Base-by-base conservation (phyloP, 305 asterid genomes). In the Ajuga reptans region DNA sequence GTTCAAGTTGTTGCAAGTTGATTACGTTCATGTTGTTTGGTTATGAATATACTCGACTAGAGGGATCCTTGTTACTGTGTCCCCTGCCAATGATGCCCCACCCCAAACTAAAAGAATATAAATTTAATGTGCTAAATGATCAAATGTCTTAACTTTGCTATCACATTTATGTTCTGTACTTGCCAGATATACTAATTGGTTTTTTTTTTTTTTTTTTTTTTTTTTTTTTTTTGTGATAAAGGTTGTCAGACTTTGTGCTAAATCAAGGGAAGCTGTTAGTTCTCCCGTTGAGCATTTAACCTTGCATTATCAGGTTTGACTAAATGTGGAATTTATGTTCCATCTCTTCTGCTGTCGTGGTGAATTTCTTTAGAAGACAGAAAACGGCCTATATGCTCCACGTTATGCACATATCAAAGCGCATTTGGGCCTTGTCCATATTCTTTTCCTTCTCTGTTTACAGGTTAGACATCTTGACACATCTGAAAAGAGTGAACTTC, bases 201-300 rank as follows among this genome's bases (percentile, higher is more conserved):
- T 59, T n/a, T 64, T 67, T 21, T 45, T 49, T 9, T 16, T 7
- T 21, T 45, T 49, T 9, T 16, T 7, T 41, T 59, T n/a, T 64
- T 67, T 41, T 59, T n/a, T 64, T 67, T 21, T 45, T 49, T 9
- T 16, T 7, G 8, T 39, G 45, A 8, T 39, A 3, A 39, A 94
- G 98, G 99, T 94, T 73, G 99, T 94, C 73, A 82, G 98, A 79
- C 92, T 94, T 18, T 89, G 98, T 77, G 98, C 98, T 11, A 94
- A 94, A 79, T 94, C 99, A 62, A 89, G 99, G 89, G 98, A 94
- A 83, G 98, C 99, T 67, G 99, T 94, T 70, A 91, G 94, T 80
- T 94, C 99, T 27, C 99, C 99, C 31, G 96, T 95, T 45, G 99
- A 95, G 79, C 98, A 95, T 78, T 78, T 95, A 73, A 91, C 96